Percentiles rank a stretch among this genome's conserved stretches.
phyloP scores from a whole-genome alignment of 441 rosid species.

The Sinapis alba region DNA sequence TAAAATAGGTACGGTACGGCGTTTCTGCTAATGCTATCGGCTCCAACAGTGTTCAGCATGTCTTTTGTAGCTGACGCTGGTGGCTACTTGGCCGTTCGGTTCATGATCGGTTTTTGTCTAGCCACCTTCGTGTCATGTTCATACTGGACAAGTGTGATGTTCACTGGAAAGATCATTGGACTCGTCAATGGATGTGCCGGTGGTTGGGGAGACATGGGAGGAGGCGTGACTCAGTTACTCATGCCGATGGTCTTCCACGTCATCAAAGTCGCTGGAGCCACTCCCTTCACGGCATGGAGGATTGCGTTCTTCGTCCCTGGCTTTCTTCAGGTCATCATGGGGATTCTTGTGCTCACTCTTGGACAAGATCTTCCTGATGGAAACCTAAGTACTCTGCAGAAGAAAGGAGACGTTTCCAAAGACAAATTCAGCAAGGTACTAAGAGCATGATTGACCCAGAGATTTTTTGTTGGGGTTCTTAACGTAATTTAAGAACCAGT shows the following conservation, averaged over 20 bases:
- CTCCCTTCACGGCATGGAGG: conserved; percentile 46
- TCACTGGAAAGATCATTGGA: conserved; percentile 43
- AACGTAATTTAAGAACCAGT: too few relatives aligned
- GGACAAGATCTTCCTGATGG: conserved; percentile 53
- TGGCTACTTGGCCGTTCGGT: conserved; percentile 40
- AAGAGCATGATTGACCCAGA: too few relatives aligned
- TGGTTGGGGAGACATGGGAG: conserved; percentile 52
- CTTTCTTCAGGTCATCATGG: conserved; percentile 40
- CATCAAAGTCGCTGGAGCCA: conserved; percentile 37
- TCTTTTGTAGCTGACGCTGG: conserved; percentile 39
- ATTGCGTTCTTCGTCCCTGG: conserved; percentile 47
- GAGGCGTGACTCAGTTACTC: conserved; percentile 46
- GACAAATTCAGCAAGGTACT: conserved; percentile 48
- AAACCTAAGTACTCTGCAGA: conserved; percentile 36
- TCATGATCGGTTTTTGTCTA: conserved; percentile 47
- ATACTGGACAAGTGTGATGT: conserved; percentile 49
- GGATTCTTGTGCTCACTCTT: conserved; percentile 39
- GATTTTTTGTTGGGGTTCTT: too few relatives aligned
- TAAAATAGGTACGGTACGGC: conserved; percentile 40
- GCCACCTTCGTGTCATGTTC: conserved; percentile 50
- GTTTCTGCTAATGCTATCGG: conserved; percentile 39
- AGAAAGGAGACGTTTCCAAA: conserved; percentile 41
- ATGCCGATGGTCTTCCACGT: conserved; percentile 41
- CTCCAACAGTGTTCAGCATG: conserved; percentile 46
- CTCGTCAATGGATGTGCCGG: conserved; percentile 46